Percentiles rank a stretch among this genome's conserved stretches.
Evolutionary conservation across 208 protist genomes (phyloP).

Genomic region (Naegleria lovaniensis): DNA sequence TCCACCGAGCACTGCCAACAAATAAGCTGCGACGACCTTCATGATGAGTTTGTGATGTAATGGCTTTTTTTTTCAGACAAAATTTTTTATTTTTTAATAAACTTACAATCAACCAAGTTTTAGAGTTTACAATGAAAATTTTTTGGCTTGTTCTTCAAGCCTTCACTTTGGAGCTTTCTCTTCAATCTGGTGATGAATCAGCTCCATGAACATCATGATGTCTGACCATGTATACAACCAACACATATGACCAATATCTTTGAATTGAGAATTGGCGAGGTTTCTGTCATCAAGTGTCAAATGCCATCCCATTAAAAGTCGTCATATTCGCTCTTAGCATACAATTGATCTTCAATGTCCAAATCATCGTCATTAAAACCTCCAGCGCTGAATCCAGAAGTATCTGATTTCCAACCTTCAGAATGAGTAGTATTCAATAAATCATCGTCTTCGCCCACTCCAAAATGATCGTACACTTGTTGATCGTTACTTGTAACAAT

Average conservation of each 20-base stretch:
- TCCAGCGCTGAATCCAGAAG: not conserved
- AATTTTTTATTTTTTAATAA: not conserved
- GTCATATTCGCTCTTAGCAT: not conserved
- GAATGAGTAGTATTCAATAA: not conserved
- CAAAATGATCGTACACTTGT: not conserved
- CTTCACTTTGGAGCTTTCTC: not conserved
- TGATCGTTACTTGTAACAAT: not conserved
- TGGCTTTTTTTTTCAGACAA: not conserved
- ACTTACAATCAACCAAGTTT: not conserved
- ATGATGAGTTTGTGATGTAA: conserved; percentile 40
- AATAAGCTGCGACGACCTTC: conserved; percentile 84
- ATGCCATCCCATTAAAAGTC: not conserved
- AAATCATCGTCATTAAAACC: not conserved
- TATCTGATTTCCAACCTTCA: not conserved
- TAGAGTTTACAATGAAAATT: not conserved
- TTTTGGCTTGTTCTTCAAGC: not conserved
- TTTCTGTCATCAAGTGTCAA: too few species aligned
- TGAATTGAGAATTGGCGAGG: too few species aligned
- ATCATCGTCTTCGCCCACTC: not conserved
- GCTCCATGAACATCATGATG: not conserved
- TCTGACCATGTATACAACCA: too few species aligned
- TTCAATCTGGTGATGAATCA: not conserved
- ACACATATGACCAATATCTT: too few species aligned
- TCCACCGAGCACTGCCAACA: conserved; percentile 70
- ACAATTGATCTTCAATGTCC: not conserved